phyloP scores from a whole-genome alignment of 495 filamentous ascomycete genomes.

The Podospora anserina region DNA sequence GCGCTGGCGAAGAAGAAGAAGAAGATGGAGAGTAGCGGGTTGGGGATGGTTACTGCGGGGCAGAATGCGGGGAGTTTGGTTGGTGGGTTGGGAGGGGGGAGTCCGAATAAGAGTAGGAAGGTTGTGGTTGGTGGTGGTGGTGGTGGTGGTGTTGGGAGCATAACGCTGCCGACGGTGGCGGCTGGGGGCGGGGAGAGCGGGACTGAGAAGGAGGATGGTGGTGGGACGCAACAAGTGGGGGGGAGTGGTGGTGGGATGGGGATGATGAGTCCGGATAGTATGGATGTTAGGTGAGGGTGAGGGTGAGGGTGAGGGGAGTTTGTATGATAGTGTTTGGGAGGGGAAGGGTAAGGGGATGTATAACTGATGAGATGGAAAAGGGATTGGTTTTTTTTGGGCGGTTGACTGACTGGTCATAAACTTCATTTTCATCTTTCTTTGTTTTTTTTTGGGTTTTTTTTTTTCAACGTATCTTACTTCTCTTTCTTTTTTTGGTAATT shows the following conservation, averaged over 20 bases:
- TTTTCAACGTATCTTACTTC: not conserved
- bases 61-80: not conserved
- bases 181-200: not conserved
- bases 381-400: not conserved
- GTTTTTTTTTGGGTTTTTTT: slow-evolving; percentile 8
- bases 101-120: slow-evolving; percentile 13
- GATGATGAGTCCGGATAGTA: slow-evolving; percentile 67
- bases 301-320: not conserved
- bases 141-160: slow-evolving; percentile 18
- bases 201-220: slow-evolving; percentile 14
- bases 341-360: not conserved
- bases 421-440: not conserved
- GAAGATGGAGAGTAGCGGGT: slow-evolving; percentile 47
- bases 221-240: slow-evolving; percentile 35
- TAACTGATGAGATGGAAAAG: not conserved
- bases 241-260: slow-evolving; percentile 48
- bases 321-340: not conserved
- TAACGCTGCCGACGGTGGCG: not conserved
- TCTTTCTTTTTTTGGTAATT: slow-evolving; percentile 11
- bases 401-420: not conserved
- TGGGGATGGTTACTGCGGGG: slow-evolving; percentile 39
- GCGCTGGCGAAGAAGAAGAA: slow-evolving; percentile 74
- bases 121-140: slow-evolving; percentile 8
- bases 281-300: slow-evolving; percentile 33
- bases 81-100: not conserved